Evolutionary conservation across 2,329 filamentous ascomycete genomes (phyloP).

Genomic region (Aspergillus clavatus): DNA sequence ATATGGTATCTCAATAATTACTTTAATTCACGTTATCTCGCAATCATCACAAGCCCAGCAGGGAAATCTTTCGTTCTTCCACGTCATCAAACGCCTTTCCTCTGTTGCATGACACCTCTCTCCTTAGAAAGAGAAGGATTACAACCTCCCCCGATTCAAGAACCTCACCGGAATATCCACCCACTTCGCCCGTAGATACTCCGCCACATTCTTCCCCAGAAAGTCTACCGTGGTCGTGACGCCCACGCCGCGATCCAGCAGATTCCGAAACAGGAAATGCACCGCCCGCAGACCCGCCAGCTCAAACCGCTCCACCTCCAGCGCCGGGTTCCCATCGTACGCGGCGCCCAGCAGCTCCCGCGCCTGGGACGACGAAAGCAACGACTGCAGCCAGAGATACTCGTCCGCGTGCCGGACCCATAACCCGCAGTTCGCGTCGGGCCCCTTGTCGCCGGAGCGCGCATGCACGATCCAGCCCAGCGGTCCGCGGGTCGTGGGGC

Average conservation of each 20-base stretch:
- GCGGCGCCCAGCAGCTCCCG: constrained; percentile 22
- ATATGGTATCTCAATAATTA: too few relatives aligned
- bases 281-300: constrained; percentile 39
- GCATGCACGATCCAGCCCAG: constrained; percentile 35
- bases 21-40: too few relatives aligned
- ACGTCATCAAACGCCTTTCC: too few relatives aligned
- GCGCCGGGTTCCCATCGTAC: constrained; percentile 11
- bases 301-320: constrained; percentile 43
- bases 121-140: too few relatives aligned
- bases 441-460: constrained; percentile 43
- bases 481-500: constrained; percentile 18
- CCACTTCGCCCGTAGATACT: constrained; percentile 30
- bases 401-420: constrained; percentile 42
- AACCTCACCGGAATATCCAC: constrained; percentile 34
- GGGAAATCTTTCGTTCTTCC: too few relatives aligned
- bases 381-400: constrained; percentile 39
- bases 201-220: constrained; percentile 37
- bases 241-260: constrained; percentile 33
- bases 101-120: too few relatives aligned
- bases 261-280: constrained; percentile 35
- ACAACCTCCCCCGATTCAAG: constrained; percentile 23
- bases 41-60: too few relatives aligned
- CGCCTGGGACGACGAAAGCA: constrained; percentile 19
- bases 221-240: constrained; percentile 33
- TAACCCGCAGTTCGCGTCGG: constrained; percentile 45